phyloP scores from a whole-genome alignment of 2,329 filamentous ascomycete species.

The Sarocladium kiliense region DNA sequence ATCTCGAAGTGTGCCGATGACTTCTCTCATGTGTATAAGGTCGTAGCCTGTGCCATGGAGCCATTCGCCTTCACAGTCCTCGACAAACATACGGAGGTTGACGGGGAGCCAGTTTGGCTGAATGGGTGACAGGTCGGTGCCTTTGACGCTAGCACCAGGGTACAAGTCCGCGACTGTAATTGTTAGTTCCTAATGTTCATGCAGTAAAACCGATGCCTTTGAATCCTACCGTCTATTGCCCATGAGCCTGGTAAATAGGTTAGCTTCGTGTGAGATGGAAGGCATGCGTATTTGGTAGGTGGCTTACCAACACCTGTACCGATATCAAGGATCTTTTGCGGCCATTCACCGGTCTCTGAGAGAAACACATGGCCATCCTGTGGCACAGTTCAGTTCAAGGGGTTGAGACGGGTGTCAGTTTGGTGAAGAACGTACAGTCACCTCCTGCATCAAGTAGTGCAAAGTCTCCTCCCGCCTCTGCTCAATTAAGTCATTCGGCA shows the following conservation, averaged over 20 bases:
- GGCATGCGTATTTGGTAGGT: too few species aligned
- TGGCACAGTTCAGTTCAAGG: neutral
- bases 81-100: slow-evolving; percentile 58
- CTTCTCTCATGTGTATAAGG: slow-evolving; percentile 47
- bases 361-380: slow-evolving; percentile 34
- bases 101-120: slow-evolving; percentile 48
- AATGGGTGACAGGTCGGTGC: slow-evolving; percentile 43
- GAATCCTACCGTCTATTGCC: slow-evolving; percentile 41
- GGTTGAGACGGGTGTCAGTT: neutral
- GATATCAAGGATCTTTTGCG: slow-evolving; percentile 39
- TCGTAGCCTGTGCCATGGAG: slow-evolving; percentile 47
- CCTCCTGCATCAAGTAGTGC: slow-evolving; percentile 39
- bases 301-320: slow-evolving; percentile 43
- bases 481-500: slow-evolving; percentile 42
- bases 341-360: slow-evolving; percentile 32
- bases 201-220: too few species aligned
- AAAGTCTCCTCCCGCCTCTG: slow-evolving; percentile 40
- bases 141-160: slow-evolving; percentile 36
- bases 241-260: slow-evolving; percentile 38
- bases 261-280: too few species aligned
- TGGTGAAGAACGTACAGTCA: slow-evolving; percentile 23
- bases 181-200: neutral
- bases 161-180: slow-evolving; percentile 40
- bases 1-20: slow-evolving; percentile 46
- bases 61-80: slow-evolving; percentile 57